Conservation (phyloP, 371 early-diverging fungal species). For the Rozella allomycis region DNA sequence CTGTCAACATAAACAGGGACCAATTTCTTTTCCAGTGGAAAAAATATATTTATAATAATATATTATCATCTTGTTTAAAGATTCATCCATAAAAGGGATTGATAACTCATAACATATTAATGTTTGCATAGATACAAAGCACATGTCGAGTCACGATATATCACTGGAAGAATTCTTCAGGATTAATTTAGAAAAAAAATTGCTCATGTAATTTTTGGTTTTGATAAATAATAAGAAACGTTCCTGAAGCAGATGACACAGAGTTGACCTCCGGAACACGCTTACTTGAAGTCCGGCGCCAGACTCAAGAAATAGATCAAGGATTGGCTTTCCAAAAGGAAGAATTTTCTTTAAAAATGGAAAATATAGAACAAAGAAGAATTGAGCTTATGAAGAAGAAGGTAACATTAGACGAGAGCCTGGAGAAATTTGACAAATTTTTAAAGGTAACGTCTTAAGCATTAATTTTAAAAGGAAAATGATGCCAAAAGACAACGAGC, state of each 20-base stretch:
- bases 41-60: no score
- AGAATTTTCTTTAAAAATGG: slow-evolving; percentile 32
- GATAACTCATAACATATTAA: no score
- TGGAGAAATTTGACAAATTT: slow-evolving; percentile 31
- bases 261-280: slow-evolving; percentile 30
- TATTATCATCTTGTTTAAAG: no score
- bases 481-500: slow-evolving; percentile 30
- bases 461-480: slow-evolving; percentile 17
- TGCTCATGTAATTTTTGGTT: slow-evolving; percentile 11
- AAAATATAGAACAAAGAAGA: slow-evolving; percentile 16
- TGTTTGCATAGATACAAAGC: no score
- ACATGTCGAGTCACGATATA: no score
- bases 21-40: no score
- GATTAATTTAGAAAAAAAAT: slow-evolving; percentile 19
- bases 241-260: slow-evolving; percentile 24
- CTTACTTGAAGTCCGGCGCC: slow-evolving; percentile 26
- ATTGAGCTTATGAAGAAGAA: slow-evolving; percentile 28
- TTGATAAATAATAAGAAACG: slow-evolving; percentile 7
- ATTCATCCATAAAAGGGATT: no score
- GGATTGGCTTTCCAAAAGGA: slow-evolving; percentile 30
- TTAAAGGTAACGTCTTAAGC: slow-evolving; percentile 13
- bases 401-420: slow-evolving; percentile 17
- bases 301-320: slow-evolving; percentile 31
- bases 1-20: no score
- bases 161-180: slow-evolving; percentile 25